Percentiles rank a stretch among this genome's conserved stretches.
These are phyloP conservation scores for Phialophora verrucosa DNA, from an alignment of 2,329 filamentous ascomycete genomes.

Conservation along the genomic window DNA sequence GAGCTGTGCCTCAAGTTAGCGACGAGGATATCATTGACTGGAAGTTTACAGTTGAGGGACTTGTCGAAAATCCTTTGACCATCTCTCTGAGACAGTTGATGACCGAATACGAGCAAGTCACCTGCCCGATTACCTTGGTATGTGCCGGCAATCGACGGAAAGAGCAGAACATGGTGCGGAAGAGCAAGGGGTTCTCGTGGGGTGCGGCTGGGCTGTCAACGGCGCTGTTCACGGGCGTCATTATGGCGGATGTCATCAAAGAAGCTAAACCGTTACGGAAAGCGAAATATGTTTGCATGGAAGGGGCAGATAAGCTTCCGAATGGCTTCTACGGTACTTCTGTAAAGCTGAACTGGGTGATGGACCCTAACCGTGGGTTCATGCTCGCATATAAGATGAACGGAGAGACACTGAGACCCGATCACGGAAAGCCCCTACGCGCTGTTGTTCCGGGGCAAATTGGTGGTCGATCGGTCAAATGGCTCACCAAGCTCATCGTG, in stretches of 20 bases:
- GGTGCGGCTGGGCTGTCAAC: constrained; percentile 86
- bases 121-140: constrained; percentile 84
- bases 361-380: constrained; percentile 81
- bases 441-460: constrained; percentile 90
- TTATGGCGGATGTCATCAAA: constrained; percentile 72
- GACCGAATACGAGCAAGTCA: constrained; percentile 76
- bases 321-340: constrained; percentile 91
- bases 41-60: constrained; percentile 83
- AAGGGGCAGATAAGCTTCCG: constrained; percentile 84
- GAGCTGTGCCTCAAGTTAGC: constrained; percentile 74
- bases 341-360: constrained; percentile 84
- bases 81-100: constrained; percentile 76
- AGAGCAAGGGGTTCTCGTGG: constrained; percentile 95
- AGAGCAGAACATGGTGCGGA: constrained; percentile 88
- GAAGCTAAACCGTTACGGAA: constrained; percentile 70
- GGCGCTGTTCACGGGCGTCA: constrained; percentile 82
- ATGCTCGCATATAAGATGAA: constrained; percentile 93
- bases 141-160: constrained; percentile 92
- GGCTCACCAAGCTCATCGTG: constrained; percentile 81
- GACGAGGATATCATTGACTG: constrained; percentile 77
- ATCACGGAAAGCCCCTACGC: constrained; percentile 84
- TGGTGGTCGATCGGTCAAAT: constrained; percentile 90
- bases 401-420: constrained; percentile 76
- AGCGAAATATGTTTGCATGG: constrained; percentile 86
- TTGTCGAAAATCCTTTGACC: constrained; percentile 77